Evolutionary conservation across 768 basidiomycete genomes (phyloP).

Genomic region (Psilocybe sp.): DNA sequence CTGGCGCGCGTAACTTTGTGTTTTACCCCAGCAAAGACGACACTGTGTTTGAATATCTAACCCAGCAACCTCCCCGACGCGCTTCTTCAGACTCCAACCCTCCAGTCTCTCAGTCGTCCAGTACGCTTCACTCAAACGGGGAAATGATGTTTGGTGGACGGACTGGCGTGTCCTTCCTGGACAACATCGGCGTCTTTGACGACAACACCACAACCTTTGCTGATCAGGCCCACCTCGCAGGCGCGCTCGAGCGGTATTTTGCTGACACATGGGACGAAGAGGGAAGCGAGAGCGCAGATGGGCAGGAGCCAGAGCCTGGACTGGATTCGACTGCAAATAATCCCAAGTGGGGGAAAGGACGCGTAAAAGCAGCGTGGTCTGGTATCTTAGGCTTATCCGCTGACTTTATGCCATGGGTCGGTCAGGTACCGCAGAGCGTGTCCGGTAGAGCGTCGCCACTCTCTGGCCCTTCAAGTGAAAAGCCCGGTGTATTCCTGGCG

Average conservation of each 20-base stretch:
- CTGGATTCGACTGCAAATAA: not conserved
- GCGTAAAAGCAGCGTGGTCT: constrained; percentile 59
- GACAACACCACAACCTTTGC: constrained; percentile 28
- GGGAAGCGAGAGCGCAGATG: constrained; percentile 6
- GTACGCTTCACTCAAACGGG: constrained; percentile 69
- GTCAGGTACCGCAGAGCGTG: constrained; percentile 49
- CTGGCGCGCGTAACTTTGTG: constrained; percentile 54
- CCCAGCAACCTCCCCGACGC: constrained; percentile 43
- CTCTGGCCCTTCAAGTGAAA: not conserved
- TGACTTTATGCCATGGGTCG: constrained; percentile 70
- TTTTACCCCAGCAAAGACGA: constrained; percentile 44
- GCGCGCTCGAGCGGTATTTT: constrained; percentile 54
- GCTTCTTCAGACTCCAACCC: constrained; percentile 13
- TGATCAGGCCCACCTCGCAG: constrained; percentile 28
- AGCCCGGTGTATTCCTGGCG: constrained; percentile 14
- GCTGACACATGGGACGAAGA: constrained; percentile 20
- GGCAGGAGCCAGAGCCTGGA: constrained; percentile 20
- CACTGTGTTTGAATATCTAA: constrained; percentile 65
- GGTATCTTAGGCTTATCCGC: constrained; percentile 62
- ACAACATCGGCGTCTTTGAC: constrained; percentile 35
- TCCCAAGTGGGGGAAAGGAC: constrained; percentile 32
- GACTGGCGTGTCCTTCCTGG: constrained; percentile 20
- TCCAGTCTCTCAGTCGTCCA: constrained; percentile 17
- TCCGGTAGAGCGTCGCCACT: constrained; percentile 34
- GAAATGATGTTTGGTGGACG: constrained; percentile 35